These are phyloP conservation scores for Psilocybe tampanensis DNA, from an alignment of 768 basidiomycete genomes.

Conservation along the genomic window DNA sequence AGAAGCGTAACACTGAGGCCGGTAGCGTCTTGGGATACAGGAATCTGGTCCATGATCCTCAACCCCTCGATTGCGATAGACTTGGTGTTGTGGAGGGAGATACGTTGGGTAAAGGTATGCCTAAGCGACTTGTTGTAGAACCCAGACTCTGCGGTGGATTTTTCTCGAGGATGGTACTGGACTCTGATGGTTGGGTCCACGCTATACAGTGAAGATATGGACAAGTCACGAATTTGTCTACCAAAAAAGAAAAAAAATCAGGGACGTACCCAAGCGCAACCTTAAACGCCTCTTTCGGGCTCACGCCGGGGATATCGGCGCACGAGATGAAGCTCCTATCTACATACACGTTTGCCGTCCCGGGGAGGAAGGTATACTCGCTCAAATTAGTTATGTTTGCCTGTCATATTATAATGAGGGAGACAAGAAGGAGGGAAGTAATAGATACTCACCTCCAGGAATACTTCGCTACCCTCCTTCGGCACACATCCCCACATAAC, in stretches of 20 bases:
- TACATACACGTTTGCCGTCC: conserved; percentile 37
- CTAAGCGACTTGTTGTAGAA: conserved; percentile 33
- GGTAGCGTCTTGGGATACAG: conserved; percentile 31
- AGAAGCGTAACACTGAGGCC: conserved; percentile 33
- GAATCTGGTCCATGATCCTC: conserved; percentile 37
- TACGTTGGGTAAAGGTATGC: conserved; percentile 31
- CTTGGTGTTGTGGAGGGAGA: conserved; percentile 39
- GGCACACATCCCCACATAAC: conserved; percentile 40
- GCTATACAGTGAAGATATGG: conserved; percentile 15
- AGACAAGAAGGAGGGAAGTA: background rate
- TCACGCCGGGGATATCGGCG: conserved; percentile 31
- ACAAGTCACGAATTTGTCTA: background rate
- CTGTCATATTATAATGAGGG: conserved; percentile 14
- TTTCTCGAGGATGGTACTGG: conserved; percentile 36
- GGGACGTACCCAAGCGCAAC: conserved; percentile 39
- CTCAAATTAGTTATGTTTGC: conserved; percentile 40
- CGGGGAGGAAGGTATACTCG: conserved; percentile 37
- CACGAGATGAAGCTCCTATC: conserved; percentile 42
- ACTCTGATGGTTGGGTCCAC: conserved; percentile 40
- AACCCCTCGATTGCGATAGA: conserved; percentile 23
- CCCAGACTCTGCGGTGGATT: conserved; percentile 29
- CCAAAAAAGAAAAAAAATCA: background rate
- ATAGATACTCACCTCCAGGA: conserved; percentile 27
- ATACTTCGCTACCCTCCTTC: conserved; percentile 31
- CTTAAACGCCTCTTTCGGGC: conserved; percentile 39